Base-by-base conservation (phyloP, 2,329 filamentous ascomycete genomes). In the Pyrenophora teres region DNA sequence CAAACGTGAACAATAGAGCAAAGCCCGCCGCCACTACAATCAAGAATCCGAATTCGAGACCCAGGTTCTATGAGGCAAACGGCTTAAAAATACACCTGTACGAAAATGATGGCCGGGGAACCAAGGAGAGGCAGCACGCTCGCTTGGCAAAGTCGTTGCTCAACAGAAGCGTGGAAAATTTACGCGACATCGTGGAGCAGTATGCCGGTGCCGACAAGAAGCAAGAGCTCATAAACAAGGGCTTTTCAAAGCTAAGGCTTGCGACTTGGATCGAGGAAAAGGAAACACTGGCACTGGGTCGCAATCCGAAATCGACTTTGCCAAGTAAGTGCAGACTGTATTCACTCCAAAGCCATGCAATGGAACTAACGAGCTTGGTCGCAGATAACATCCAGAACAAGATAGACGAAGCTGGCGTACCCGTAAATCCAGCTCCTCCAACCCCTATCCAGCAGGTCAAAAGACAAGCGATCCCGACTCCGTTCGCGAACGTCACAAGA, bases 251-350 rank as follows among this genome's bases (percentile, higher is more conserved):
- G 25, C 35, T 31, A 8, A 51, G 42, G 6, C 56, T 67, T 13
- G 59, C 50, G 10, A 50, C 47, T 3, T 67, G 61, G 59, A 63
- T 65, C 16, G 60, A 63, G 19, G 42, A 53, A 13, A 56, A 50
- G 15, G 64, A 68, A 41, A 62, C 58, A 10, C 50, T 52, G 10
- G 61, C 63, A 8, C 48, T 63, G 4, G 59, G 58, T 13, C 46
- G 54, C 18, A 47, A 60, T 16, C 57, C 51, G 3, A 41, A 44
- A n/a, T 59, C 44, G 8, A 42, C 41, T 7, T 13, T 58, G 12
- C 10, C 35, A 31, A 33, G 40, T 54, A 39, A 50, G 48, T 37
- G 10, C 2, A 4, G 6, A 16, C n/a, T 5, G 6, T 6, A 13
- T n/a, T 27, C 1, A 3, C 45, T 37, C 15, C 23, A 45, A 33